Evolutionary conservation across 2,329 filamentous ascomycete species (phyloP), one percentile per base, ranked within the genome.

Genomic region (Xylariaceae sp.): DNA sequence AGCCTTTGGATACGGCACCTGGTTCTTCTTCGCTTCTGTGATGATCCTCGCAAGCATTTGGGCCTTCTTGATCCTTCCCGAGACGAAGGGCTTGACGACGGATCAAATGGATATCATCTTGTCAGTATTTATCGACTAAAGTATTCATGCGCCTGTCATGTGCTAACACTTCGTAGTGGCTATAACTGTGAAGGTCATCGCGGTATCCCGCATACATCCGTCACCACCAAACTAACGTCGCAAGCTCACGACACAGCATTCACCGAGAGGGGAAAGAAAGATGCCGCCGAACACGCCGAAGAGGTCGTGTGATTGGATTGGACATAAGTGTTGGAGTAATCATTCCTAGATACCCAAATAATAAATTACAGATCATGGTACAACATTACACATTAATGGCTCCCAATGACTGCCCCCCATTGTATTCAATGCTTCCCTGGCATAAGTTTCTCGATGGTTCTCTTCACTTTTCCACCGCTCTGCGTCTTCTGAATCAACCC

Each of bases 21-120:
- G 73, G 64, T 76, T 77, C 59, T 77, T 79, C 61, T 79, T 79
- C 47, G 75, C 72, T 1, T 64, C 64, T 2, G 66, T 71, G 52
- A 74, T 76, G 63, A 12, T 22, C 15, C 8, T 19, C 34, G 19
- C 7, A 11, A 22, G 34, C 11, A 36, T 36, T 15, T 34, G 32
- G 34, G 43, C 24, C 24, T 41, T 39, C 32, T 17, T 39, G 3
- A 37, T n/a, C 15, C 41, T 37, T 18, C 37, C 29, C 4, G 40
- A 41, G 12, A 40, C 37, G 12, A 43, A 34, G 18, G 37, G 19
- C 24, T 44, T 45, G 13, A 42, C 44, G 42, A 50, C 49, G 35
- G 19, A 18, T 16, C 37, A 34, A 29, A 39, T 34, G 15, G 19
- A 12, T 24, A 29, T 33, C 37, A 30, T 19, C 29, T 33, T 28